Base-by-base conservation (phyloP, 176 grass and related monocot genomes). In the maize (Zea mays) region DNA sequence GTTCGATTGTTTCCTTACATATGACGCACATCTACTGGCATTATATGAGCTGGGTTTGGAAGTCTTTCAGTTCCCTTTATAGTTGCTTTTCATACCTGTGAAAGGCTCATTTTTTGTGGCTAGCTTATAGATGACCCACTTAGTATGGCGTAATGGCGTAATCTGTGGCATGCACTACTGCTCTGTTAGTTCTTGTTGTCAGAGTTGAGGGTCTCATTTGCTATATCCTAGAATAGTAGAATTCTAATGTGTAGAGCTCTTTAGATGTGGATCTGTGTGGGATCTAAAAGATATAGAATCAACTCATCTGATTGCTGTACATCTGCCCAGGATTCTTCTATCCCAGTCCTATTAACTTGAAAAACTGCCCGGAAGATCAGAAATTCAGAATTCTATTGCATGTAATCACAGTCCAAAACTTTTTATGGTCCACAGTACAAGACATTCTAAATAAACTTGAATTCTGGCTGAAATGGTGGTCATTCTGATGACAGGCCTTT, bases 401-500 rank as follows among this genome's bases (percentile, higher is more conserved):
- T 69, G 43, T 58, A 68, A 17, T 19, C 2, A 14, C 48, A 62
- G 0, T 8, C 38, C 8, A 50, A 41, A 49, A 16, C 2, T 4
- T 57, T 50, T 17, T 54, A 54, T 54, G 16, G 16, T 54, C 51
- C 5, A n/a, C 46, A 69, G 2, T 12, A 58, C 8, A 33, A 49
- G 12, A 27, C 0, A 7, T 59, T 62, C 45, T 47, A 13, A 12
- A 67, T 61, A 27, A 38, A 65, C 19, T 75, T 58, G 17, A 65
- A 21, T 67, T 8, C 34, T 77, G 15, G 14, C 56, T 84, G 77
- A 61, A 64, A 62, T 82, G 11, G 61, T 72, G 41, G 46, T 86
- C 1, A 1, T 81, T 82, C 21, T 88, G 38, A 42, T 82, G 78
- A 21, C 81, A 97, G 95, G 91, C 95, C 69, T 97, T 97, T 86